Conservation (phyloP, 192 early-diverging fungal genomes). For the Powellomyces hirtus region DNA sequence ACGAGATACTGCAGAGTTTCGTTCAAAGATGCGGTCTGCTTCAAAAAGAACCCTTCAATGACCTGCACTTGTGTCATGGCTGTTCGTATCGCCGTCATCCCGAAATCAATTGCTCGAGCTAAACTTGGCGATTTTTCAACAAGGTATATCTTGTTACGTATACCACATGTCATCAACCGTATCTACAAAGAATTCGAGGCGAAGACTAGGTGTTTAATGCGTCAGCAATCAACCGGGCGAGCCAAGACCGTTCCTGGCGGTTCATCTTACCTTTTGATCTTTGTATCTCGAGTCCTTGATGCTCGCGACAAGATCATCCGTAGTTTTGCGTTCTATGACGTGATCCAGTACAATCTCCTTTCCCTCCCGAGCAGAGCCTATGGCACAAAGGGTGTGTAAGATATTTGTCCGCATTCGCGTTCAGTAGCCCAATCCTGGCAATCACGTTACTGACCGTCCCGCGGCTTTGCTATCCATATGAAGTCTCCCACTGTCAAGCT, state of each 20-base stretch:
- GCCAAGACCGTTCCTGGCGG: background rate
- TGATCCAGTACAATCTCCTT: conserved; percentile 76
- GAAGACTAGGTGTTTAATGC: conserved; percentile 6
- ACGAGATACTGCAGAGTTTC: conserved; percentile 81
- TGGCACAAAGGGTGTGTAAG: too few relatives aligned
- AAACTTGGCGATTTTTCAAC: conserved; percentile 69
- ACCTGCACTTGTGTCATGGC: conserved; percentile 75
- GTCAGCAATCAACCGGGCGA: background rate
- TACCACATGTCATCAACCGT: conserved; percentile 68
- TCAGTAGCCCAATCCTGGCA: conserved; percentile 9
- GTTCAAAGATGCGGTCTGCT: conserved; percentile 69
- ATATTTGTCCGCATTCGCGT: too few relatives aligned
- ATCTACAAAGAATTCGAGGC: conserved; percentile 49
- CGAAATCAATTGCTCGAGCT: conserved; percentile 36
- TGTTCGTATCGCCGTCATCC: conserved; percentile 64
- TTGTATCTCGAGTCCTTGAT: conserved; percentile 91
- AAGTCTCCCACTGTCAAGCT: conserved; percentile 84
- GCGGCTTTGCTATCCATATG: conserved; percentile 74
- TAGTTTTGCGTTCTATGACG: conserved; percentile 90
- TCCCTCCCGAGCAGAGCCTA: background rate
- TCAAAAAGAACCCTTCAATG: conserved; percentile 78
- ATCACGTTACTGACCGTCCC: background rate
- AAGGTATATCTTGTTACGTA: conserved; percentile 79
- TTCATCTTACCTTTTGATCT: conserved; percentile 92
- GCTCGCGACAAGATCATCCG: conserved; percentile 87